phyloP scores from a whole-genome alignment of 2,329 filamentous ascomycete species.

The Lasiodiplodia gonubiensis region DNA sequence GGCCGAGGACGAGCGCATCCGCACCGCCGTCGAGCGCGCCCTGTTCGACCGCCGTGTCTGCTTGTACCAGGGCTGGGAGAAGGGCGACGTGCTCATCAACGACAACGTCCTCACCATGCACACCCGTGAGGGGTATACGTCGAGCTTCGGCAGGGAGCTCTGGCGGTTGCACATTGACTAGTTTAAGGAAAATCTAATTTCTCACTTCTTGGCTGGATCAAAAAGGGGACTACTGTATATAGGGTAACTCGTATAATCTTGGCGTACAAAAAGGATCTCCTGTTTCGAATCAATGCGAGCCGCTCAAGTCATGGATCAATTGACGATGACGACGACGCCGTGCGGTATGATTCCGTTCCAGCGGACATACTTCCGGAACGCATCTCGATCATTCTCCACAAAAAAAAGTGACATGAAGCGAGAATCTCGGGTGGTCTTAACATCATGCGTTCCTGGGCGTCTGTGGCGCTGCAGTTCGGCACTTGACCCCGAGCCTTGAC shows the following conservation, averaged over 20 bases:
- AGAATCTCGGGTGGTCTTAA: background rate
- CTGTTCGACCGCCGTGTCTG: conserved; percentile 59
- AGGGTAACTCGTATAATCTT: background rate
- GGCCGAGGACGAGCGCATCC: conserved; percentile 14
- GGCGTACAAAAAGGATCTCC: background rate
- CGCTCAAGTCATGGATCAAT: background rate
- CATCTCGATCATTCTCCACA: background rate
- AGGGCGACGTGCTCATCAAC: conserved; percentile 60
- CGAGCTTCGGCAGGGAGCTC: conserved; percentile 18
- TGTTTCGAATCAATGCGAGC: background rate
- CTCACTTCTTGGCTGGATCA: background rate
- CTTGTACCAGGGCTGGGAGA: conserved; percentile 60
- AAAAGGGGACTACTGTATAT: background rate
- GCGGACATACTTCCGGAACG: background rate
- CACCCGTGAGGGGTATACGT: conserved; percentile 38
- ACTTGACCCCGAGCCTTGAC: background rate
- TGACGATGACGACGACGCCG: background rate
- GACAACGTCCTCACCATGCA: conserved; percentile 61
- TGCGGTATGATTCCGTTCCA: background rate
- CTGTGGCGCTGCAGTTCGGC: background rate
- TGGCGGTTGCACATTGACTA: conserved; percentile 30
- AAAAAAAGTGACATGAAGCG: background rate
- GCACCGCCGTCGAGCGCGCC: conserved; percentile 46
- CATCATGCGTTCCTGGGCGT: background rate
- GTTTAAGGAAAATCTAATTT: background rate